These are phyloP conservation scores for Trichoderma atroviride DNA, from an alignment of 2,329 filamentous ascomycete species.

Conservation along the genomic window DNA sequence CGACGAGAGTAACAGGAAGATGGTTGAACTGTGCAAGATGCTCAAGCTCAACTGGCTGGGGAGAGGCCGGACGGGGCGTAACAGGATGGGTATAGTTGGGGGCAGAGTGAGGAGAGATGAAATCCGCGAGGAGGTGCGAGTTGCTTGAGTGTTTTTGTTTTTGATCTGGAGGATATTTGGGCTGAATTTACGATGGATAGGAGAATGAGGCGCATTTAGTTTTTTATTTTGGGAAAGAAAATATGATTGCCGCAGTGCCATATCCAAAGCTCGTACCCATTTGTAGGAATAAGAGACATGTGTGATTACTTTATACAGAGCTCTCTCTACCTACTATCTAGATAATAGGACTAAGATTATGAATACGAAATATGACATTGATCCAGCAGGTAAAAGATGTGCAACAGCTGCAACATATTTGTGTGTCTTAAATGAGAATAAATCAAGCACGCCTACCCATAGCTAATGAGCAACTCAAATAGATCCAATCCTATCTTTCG, in stretches of 20 bases:
- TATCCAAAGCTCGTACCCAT: not conserved
- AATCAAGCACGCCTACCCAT: too few species aligned
- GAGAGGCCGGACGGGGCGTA: slow-evolving; percentile 82
- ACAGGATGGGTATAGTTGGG: slow-evolving; percentile 87
- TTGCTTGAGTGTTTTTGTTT: slow-evolving; percentile 33
- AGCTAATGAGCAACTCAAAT: too few species aligned
- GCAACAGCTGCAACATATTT: not conserved
- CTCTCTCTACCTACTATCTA: too few species aligned
- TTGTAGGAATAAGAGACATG: not conserved
- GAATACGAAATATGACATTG: not conserved
- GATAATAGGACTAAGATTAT: not conserved
- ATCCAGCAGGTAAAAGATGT: not conserved
- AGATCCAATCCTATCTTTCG: not conserved
- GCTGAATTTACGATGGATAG: not conserved
- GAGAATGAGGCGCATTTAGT: not conserved
- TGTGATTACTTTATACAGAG: not conserved
- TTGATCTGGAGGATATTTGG: too few species aligned
- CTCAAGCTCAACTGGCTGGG: slow-evolving; percentile 98
- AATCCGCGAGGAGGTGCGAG: slow-evolving; percentile 46
- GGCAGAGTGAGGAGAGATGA: slow-evolving; percentile 55
- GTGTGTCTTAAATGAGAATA: too few species aligned
- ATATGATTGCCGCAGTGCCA: not conserved
- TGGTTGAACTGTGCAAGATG: slow-evolving; percentile 81
- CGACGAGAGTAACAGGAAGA: slow-evolving; percentile 74
- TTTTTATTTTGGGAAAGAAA: not conserved